Conservation (phyloP, 164 flowering plant species). For the Chimonanthus praecox region DNA sequence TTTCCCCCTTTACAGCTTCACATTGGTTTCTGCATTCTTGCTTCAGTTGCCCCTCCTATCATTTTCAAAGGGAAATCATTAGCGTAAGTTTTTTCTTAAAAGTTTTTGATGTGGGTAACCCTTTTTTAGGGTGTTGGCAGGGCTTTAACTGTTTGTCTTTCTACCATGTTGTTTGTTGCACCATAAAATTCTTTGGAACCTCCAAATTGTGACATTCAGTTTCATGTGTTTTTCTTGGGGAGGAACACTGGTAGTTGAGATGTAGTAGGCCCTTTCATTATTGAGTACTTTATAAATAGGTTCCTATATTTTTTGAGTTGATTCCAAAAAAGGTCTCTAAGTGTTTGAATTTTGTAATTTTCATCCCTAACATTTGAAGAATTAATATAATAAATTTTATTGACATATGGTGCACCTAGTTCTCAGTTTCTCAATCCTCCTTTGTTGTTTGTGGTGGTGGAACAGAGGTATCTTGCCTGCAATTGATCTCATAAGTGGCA, state of each 20-base stretch:
- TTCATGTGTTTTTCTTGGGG: background rate
- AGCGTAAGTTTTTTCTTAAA: constrained; percentile 46
- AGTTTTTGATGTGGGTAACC: background rate
- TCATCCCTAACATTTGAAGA: too few relatives aligned
- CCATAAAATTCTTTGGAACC: background rate
- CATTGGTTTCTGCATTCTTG: constrained; percentile 71
- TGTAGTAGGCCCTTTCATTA: background rate
- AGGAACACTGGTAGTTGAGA: background rate
- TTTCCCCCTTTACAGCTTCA: constrained; percentile 53
- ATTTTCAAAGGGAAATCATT: constrained; percentile 86
- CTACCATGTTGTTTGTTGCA: background rate
- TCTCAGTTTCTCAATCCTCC: too few relatives aligned
- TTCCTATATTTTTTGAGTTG: too few relatives aligned
- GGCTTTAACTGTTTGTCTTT: background rate
- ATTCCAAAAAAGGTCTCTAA: too few relatives aligned
- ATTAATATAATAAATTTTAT: too few relatives aligned
- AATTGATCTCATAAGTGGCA: constrained; percentile 46
- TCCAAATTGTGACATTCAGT: background rate
- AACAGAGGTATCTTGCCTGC: constrained; percentile 93
- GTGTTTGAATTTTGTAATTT: too few relatives aligned
- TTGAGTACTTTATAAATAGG: background rate
- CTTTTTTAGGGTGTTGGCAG: too few relatives aligned
- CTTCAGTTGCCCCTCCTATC: constrained; percentile 91
- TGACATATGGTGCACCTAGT: too few relatives aligned
- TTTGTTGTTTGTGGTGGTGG: background rate